Evolutionary conservation across 2,329 filamentous ascomycete genomes (phyloP), one percentile per base, ranked within the genome.

Genomic region (Rugonectria rugulosa): DNA sequence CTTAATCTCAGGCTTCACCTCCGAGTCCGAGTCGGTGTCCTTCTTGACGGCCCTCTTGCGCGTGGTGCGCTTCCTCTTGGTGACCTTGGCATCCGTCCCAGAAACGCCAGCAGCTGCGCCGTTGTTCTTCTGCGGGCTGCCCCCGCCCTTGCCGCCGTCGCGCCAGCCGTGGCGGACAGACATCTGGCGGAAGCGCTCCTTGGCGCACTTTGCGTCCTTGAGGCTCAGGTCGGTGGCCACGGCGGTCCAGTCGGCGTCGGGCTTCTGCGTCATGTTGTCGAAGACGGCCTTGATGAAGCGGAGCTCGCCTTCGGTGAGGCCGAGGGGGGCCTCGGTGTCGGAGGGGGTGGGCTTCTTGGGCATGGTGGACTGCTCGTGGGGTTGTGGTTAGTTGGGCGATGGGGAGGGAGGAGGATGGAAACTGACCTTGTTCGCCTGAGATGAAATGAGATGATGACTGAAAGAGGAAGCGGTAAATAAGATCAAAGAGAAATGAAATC

Each of bases 221-320:
- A 79, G 70, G 4, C 68, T 69, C 12, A 76, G 59, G 11, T 67
- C 61, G 2, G 36, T 8, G 5, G 77, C 77, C 34, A 80, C 72
- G 1, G 66, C 60, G 14, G 73, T 66, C 69, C 73, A 81, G 64
- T 81, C 67, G 23, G 77, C 71, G 7, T 76, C 72, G 6, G 73
- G 74, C 57, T 74, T 75, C 37, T 71, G 62, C 5, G 65, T 73
- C 71, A 78, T 75, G 61, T 76, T 73, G 61, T 76, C 70, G 55
- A 78, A 77, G 32, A 78, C 66, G 11, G 72, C 71, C 50, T 76
- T 75, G 64, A 78, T 70, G 63, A 77, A 75, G 24, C 71, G 68
- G 36, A 73, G 62, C 29, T 78, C 76, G 17, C 55, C 63, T 2
- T 72, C 69, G 10, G 68, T 76, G 40, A 77, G 65, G 9, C 67